phyloP scores from a whole-genome alignment of 129 eudicot genomes.

The Silybum marianum region DNA sequence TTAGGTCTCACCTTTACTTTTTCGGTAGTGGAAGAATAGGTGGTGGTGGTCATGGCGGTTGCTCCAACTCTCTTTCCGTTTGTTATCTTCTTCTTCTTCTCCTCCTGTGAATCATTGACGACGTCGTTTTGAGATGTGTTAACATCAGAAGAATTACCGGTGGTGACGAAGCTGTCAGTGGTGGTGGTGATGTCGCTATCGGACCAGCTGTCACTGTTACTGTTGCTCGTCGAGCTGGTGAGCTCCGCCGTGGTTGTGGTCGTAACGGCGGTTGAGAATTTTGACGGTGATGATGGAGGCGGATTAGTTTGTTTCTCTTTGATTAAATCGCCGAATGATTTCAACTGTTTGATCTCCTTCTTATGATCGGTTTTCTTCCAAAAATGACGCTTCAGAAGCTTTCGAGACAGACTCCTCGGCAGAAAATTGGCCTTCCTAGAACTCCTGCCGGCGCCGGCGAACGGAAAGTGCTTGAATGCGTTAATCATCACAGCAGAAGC shows the following conservation, averaged over 20 bases:
- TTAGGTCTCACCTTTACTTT: conserved; percentile 48
- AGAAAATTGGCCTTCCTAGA: not conserved
- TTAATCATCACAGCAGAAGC: conserved; percentile 52
- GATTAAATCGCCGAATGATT: conserved; percentile 42
- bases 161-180: conserved; percentile 32
- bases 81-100: conserved; percentile 10
- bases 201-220: conserved; percentile 51
- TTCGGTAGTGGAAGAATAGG: conserved; percentile 31
- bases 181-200: conserved; percentile 47
- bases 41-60: conserved; percentile 45
- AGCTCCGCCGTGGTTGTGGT: conserved; percentile 19
- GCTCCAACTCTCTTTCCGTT: conserved; percentile 37
- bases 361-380: conserved; percentile 54
- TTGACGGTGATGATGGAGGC: conserved; percentile 6
- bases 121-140: conserved; percentile 34
- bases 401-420: conserved; percentile 57
- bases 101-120: conserved; percentile 20
- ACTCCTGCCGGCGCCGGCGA: conserved; percentile 27
- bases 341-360: conserved; percentile 55
- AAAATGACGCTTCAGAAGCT: conserved; percentile 50
- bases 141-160: conserved; percentile 35
- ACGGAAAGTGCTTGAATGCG: conserved; percentile 64
- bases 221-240: conserved; percentile 17
- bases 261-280: conserved; percentile 22
- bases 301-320: conserved; percentile 28